Evolutionary conservation across 345 rosid genomes (phyloP).

Genomic region (Arabidopsis arenosa): DNA sequence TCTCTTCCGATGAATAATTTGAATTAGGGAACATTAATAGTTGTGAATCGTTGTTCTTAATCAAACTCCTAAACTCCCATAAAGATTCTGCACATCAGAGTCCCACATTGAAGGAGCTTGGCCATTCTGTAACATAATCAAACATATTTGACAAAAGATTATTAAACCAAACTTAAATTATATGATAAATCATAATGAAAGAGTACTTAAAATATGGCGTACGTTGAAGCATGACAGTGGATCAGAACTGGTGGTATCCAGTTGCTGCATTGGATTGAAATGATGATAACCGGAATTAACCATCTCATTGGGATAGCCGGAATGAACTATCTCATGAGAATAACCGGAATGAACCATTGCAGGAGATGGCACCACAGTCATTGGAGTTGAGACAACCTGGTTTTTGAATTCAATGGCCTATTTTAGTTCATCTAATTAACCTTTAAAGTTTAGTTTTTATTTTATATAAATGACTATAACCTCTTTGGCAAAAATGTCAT

Average conservation of each 20-base stretch:
- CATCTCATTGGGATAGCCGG: slow-evolving; percentile 50
- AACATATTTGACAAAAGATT: background rate
- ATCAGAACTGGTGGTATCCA: slow-evolving; percentile 56
- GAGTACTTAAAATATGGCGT: background rate
- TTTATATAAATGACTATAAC: slow-evolving; percentile 64
- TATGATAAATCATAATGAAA: background rate
- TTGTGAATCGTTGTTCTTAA: slow-evolving; percentile 48
- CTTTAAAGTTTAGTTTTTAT: background rate
- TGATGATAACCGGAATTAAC: slow-evolving; percentile 52
- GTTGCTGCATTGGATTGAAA: slow-evolving; percentile 58
- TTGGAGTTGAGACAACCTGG: slow-evolving; percentile 42
- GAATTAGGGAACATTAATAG: slow-evolving; percentile 36
- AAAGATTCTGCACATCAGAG: slow-evolving; percentile 66
- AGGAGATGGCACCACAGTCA: slow-evolving; percentile 51
- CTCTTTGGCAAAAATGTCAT: slow-evolving; percentile 79
- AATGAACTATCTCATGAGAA: slow-evolving; percentile 39
- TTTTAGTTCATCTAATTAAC: slow-evolving; percentile 23
- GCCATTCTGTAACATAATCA: slow-evolving; percentile 55
- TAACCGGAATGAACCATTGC: slow-evolving; percentile 30
- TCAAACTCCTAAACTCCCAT: slow-evolving; percentile 62
- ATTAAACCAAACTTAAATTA: slow-evolving; percentile 6
- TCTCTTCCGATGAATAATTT: slow-evolving; percentile 25
- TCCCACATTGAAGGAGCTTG: slow-evolving; percentile 67
- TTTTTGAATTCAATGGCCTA: background rate
- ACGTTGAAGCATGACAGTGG: slow-evolving; percentile 28